Evolutionary conservation across 331 rosid species (phyloP).

Genomic region (Quercus phellos): DNA sequence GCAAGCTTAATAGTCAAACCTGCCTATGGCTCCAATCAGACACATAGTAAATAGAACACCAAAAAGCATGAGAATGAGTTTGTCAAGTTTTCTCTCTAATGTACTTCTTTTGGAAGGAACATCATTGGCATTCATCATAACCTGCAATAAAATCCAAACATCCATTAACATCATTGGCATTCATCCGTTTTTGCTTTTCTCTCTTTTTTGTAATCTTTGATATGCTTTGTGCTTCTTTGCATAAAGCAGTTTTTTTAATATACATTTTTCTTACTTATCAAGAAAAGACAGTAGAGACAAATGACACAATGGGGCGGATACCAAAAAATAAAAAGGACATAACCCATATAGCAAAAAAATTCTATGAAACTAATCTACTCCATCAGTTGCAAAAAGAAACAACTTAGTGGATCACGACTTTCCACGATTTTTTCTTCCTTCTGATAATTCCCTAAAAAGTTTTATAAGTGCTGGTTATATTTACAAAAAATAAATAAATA

Average conservation of each 20-base stretch:
- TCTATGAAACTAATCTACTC: not conserved
- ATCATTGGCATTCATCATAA: constrained; percentile 98
- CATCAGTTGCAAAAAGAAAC: not conserved
- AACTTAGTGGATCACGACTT: not conserved
- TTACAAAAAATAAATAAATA: not conserved
- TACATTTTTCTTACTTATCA: not conserved
- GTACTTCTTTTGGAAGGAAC: constrained; percentile 99
- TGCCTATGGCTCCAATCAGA: constrained; percentile 81
- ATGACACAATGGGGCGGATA: not conserved
- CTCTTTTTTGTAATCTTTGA: too few species aligned
- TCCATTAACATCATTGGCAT: constrained; percentile 6
- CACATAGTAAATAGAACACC: constrained; percentile 71
- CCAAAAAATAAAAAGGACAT: not conserved
- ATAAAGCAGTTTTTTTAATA: too few species aligned
- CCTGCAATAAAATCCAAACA: constrained; percentile 52
- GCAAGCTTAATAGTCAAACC: constrained; percentile 43
- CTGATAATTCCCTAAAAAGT: not conserved
- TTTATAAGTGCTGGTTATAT: not conserved
- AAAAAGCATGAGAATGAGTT: constrained; percentile 79
- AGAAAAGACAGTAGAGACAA: constrained; percentile 18
- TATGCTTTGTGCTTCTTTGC: too few species aligned
- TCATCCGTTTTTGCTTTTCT: too few species aligned
- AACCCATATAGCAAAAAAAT: not conserved
- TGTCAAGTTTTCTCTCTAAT: constrained; percentile 93
- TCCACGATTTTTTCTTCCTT: not conserved